phyloP scores from a whole-genome alignment of 768 basidiomycete genomes.

The Mycena rebaudengoi region DNA sequence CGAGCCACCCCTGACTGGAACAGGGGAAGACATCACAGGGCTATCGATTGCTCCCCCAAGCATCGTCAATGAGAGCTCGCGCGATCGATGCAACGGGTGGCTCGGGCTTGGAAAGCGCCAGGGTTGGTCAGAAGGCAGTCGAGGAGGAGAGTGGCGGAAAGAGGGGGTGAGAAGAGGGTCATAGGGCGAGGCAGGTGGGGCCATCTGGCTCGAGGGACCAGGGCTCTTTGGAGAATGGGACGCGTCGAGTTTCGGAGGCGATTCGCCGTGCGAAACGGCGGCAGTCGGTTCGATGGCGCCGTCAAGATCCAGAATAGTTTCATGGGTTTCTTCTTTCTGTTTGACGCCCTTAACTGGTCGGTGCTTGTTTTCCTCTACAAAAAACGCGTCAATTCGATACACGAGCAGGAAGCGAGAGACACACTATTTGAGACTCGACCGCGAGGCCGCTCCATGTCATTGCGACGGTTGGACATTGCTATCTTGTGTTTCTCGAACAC shows the following conservation, averaged over 20 bases:
- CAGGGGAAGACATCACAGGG: conserved; percentile 46
- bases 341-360: conserved; percentile 9
- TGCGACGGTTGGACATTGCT: conserved; percentile 87
- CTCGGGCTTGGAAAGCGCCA: conserved; percentile 86
- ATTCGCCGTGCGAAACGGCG: conserved; percentile 36
- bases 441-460: conserved; percentile 69
- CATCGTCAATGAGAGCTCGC: conserved; percentile 73
- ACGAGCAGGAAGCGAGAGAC: conserved; percentile 36
- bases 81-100: conserved; percentile 73
- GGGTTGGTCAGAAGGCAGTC: conserved; percentile 79
- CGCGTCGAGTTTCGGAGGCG: conserved; percentile 46
- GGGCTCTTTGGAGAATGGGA: conserved; percentile 41
- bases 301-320: conserved; percentile 22
- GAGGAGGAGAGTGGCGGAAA: conserved; percentile 80
- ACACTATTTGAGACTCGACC: conserved; percentile 72
- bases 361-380: conserved; percentile 64
- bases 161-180: conserved; percentile 78
- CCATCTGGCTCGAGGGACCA: conserved; percentile 38
- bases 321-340: conserved; percentile 17
- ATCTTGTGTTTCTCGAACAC: conserved; percentile 92
- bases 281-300: conserved; percentile 25
- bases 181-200: conserved; percentile 76
- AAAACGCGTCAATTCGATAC: conserved; percentile 35
- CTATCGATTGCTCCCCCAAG: conserved; percentile 63
- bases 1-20: conserved; percentile 27